These are phyloP conservation scores for Venturia aucupariae DNA, from an alignment of 2,329 filamentous ascomycete genomes.

Conservation along the genomic window DNA sequence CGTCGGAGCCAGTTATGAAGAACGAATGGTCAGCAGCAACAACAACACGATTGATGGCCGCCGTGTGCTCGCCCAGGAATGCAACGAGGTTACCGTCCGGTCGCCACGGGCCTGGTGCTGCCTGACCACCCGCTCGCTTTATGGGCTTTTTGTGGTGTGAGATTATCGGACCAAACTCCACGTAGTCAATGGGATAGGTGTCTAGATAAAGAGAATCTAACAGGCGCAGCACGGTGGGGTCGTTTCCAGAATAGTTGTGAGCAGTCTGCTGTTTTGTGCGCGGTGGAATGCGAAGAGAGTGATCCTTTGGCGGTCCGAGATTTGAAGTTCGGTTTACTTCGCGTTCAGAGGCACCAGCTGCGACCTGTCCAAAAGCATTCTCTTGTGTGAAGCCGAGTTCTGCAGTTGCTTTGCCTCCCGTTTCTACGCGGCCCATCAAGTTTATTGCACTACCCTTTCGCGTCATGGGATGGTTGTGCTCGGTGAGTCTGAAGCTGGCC, in stretches of 20 bases:
- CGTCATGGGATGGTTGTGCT: conserved; percentile 30
- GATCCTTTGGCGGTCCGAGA: conserved; percentile 22
- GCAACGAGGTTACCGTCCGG: conserved; percentile 78
- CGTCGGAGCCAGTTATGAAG: conserved; percentile 88
- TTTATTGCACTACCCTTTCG: conserved; percentile 50
- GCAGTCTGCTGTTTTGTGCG: conserved; percentile 48
- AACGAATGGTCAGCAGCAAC: conserved; percentile 86
- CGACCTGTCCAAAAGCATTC: conserved; percentile 56
- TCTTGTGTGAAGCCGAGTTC: conserved; percentile 55
- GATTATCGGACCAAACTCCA: conserved; percentile 70
- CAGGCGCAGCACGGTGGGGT: conserved; percentile 52
- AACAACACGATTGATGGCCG: conserved; percentile 69
- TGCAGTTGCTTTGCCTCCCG: conserved; percentile 48
- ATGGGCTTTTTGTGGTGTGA: conserved; percentile 44
- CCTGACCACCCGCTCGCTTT: conserved; percentile 39
- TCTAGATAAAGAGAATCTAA: conserved; percentile 75
- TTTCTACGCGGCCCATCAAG: conserved; percentile 49
- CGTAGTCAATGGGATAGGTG: conserved; percentile 50
- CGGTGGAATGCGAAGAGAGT: conserved; percentile 24
- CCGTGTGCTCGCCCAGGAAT: conserved; percentile 79
- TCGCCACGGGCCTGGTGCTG: conserved; percentile 59
- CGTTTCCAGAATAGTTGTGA: conserved; percentile 79
- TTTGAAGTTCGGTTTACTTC: not conserved
- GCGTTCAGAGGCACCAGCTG: conserved; percentile 23
- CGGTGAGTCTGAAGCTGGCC: conserved; percentile 19